Base-by-base conservation (phyloP, 2,329 filamentous ascomycete species). In the Fusarium sp. region DNA sequence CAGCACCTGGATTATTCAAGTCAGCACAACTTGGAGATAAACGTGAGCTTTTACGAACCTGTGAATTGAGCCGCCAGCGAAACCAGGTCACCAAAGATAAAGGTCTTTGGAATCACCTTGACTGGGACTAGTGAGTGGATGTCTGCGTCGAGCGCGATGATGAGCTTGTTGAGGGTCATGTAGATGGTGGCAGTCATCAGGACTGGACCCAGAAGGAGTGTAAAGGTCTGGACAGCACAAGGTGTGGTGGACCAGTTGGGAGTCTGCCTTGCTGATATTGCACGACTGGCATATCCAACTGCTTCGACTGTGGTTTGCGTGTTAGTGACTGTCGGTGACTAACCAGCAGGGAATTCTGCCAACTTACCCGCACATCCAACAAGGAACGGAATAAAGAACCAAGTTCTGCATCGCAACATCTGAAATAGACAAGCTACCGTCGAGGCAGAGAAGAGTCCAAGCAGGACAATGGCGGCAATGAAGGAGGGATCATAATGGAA, bases 301-400 rank as follows among this genome's bases (percentile, higher is more conserved):
- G 55, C 42, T 43, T 72, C 67, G 29, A 70, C 70, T 70, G 13
- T 29, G 29, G 29, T 11, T 9, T 5, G 3, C n/a, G 1, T 10
- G 1, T 42, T 11, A 37, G 32, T 37, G 15, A 21, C 4, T 23
- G 1, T 3, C 8, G 2, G 3, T 4, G 3, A 3, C 1, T 0
- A n/a, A 9, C 15, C 15, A 19, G 10, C 2, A 8, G 31, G 8
- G 3, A 36, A 27, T 15, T 6, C 13, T 4, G 3, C 4, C 3
- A 2, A 51, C 72, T 67, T 72, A 82, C 80, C 79, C 5, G 77
- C 41, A 21, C 80, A 80, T 1, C 83, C 82, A 6, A 84, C 69
- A 7, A 80, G 57, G 32, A 85, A 79, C 0, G 82, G 79, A 2
- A 80, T 77, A 56, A 82, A 79, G 66, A 81, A 84, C 80, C 80